These are phyloP conservation scores for Nyssa sinensis DNA, from an alignment of 148 eudicot species.

Conservation along the genomic window DNA sequence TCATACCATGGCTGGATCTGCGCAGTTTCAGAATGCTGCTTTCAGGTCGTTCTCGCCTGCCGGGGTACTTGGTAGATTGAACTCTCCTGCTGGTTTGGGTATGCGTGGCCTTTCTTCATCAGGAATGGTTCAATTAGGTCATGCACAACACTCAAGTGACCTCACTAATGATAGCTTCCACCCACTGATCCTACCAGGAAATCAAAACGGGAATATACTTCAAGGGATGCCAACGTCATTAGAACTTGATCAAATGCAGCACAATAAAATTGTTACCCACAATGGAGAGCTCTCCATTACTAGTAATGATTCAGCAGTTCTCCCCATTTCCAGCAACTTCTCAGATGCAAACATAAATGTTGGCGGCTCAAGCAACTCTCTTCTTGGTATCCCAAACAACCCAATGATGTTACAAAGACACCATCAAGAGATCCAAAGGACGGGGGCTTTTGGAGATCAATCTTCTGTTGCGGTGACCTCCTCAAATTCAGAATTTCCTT, in stretches of 20 bases:
- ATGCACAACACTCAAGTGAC: slow-evolving; percentile 34
- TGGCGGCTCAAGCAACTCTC: slow-evolving; percentile 30
- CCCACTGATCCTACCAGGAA: slow-evolving; percentile 23
- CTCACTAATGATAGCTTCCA: slow-evolving; percentile 34
- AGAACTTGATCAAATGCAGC: slow-evolving; percentile 45
- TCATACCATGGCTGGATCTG: slow-evolving; percentile 30
- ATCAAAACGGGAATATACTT: slow-evolving; percentile 45
- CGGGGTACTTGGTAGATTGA: slow-evolving; percentile 45
- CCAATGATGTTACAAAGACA: slow-evolving; percentile 31
- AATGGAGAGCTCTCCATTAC: slow-evolving; percentile 18
- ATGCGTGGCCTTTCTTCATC: slow-evolving; percentile 43
- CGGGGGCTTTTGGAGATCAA: slow-evolving; percentile 27
- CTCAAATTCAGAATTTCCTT: slow-evolving; percentile 34
- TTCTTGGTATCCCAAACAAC: slow-evolving; percentile 25
- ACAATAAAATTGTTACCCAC: slow-evolving; percentile 15
- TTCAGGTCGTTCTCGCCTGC: slow-evolving; percentile 42
- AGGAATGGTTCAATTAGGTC: slow-evolving; percentile 43
- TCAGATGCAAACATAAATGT: slow-evolving; percentile 6
- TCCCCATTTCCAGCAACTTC: slow-evolving; percentile 12
- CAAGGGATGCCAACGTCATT: slow-evolving; percentile 53
- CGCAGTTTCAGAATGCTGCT: slow-evolving; percentile 37
- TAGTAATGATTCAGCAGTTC: slow-evolving; percentile 6
- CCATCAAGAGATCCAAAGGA: slow-evolving; percentile 26
- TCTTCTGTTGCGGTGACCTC: slow-evolving; percentile 3
- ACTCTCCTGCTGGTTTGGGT: slow-evolving; percentile 42